A percentile compares a stretch with the other conserved stretches of the same genome.
Conservation (phyloP, 371 early-diverging fungal species). For the Synchytrium microbalum region DNA sequence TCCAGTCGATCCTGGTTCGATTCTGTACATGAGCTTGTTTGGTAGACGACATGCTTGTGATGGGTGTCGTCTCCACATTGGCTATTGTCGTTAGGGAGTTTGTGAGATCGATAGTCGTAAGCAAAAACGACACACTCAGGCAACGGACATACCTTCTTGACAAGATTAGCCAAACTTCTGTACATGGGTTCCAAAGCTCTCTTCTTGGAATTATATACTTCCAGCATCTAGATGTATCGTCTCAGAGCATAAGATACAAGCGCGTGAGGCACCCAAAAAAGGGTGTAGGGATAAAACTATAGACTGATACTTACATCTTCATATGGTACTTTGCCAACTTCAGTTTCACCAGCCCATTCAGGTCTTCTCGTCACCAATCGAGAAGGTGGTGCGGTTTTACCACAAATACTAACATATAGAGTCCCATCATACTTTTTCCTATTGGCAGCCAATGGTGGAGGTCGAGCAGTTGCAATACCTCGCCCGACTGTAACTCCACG, state of each 20-base stretch:
- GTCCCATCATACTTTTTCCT: constrained; percentile 23
- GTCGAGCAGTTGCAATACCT: not conserved
- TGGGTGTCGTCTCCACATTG: constrained; percentile 7
- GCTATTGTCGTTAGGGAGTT: constrained; percentile 7
- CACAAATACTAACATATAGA: constrained; percentile 16
- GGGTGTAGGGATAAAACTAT: not conserved
- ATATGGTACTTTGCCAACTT: constrained; percentile 22
- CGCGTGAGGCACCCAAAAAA: not conserved
- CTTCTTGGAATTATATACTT: constrained; percentile 19
- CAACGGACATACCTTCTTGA: not conserved
- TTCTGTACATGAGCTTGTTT: constrained; percentile 15
- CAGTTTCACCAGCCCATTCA: constrained; percentile 17
- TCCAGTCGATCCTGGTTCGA: constrained; percentile 22
- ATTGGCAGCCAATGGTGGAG: not conserved
- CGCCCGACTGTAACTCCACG: constrained; percentile 1
- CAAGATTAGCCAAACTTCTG: constrained; percentile 13
- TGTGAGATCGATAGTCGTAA: not conserved
- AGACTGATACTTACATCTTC: constrained; percentile 16
- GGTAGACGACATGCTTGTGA: constrained; percentile 8
- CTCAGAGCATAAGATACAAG: not conserved
- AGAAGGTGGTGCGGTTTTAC: not conserved
- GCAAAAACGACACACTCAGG: constrained; percentile 1
- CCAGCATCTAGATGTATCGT: constrained; percentile 17
- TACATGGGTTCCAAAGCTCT: constrained; percentile 12
- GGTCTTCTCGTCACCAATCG: constrained; percentile 12